phyloP scores from a whole-genome alignment of 1,139 yeast genomes.

The Geotrichum aggregatum region DNA sequence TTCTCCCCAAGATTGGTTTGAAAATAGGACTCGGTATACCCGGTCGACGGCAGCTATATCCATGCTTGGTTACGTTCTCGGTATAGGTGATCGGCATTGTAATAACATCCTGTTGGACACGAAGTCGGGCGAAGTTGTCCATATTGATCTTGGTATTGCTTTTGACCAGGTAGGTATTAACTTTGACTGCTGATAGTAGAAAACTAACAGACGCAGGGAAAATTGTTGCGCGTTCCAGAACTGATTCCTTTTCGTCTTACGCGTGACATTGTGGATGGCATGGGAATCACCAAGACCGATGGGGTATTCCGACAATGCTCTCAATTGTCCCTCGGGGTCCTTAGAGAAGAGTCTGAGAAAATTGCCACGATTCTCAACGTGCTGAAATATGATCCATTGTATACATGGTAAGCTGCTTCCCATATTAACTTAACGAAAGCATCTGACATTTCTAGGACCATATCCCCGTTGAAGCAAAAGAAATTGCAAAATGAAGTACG shows the following conservation, averaged over 20 bases:
- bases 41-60: conserved; percentile 82
- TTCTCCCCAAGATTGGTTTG: conserved; percentile 60
- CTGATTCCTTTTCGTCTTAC: conserved; percentile 90
- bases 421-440: neutral
- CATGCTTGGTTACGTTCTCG: conserved; percentile 80
- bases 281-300: conserved; percentile 77
- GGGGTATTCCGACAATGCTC: conserved; percentile 73
- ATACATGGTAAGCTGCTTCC: conserved; percentile 65
- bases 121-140: conserved; percentile 82
- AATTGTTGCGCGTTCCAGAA: conserved; percentile 79
- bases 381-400: conserved; percentile 85
- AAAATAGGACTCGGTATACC: conserved; percentile 59
- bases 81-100: conserved; percentile 93
- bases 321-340: conserved; percentile 66
- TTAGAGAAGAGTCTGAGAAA: conserved; percentile 62
- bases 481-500: conserved; percentile 48
- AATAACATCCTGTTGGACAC: conserved; percentile 82
- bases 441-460: conserved; percentile 29
- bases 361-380: conserved; percentile 82
- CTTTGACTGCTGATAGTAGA: neutral
- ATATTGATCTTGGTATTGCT: conserved; percentile 93
- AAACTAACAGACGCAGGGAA: conserved; percentile 51
- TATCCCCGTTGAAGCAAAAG: conserved; percentile 42
- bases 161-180: conserved; percentile 52
- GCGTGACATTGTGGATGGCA: conserved; percentile 85